These are phyloP conservation scores for Magnusiomyces suaveolens DNA, from an alignment of 1,139 yeast genomes.

Conservation along the genomic window DNA sequence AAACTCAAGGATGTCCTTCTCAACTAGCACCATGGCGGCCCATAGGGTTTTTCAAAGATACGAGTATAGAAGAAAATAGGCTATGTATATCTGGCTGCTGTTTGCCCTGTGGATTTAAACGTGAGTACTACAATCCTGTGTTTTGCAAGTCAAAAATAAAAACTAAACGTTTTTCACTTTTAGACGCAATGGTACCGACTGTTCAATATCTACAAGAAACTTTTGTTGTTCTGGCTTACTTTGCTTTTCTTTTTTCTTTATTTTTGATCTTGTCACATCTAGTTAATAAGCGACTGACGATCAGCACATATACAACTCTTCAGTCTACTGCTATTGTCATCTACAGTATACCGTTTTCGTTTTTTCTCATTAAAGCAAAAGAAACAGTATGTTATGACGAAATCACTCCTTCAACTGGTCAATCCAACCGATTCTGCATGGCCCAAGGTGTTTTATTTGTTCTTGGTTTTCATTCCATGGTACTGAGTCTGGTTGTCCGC, in stretches of 20 bases:
- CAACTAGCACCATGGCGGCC: neutral
- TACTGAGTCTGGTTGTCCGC: slow-evolving; percentile 15
- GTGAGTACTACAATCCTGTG: slow-evolving; percentile 4
- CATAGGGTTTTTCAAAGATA: neutral
- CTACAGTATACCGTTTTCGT: slow-evolving; percentile 13
- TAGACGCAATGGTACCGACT: slow-evolving; percentile 8
- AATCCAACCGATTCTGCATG: slow-evolving; percentile 13
- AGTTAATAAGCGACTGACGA: slow-evolving; percentile 16
- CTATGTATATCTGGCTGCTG: slow-evolving; percentile 14
- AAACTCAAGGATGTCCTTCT: neutral
- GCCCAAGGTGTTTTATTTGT: slow-evolving; percentile 17
- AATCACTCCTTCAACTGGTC: slow-evolving; percentile 11
- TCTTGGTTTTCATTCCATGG: slow-evolving; percentile 15
- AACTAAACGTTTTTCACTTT: neutral
- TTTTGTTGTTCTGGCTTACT: slow-evolving; percentile 9
- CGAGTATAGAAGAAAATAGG: neutral
- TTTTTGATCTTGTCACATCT: slow-evolving; percentile 15
- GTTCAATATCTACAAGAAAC: slow-evolving; percentile 11
- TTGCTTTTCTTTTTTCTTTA: slow-evolving; percentile 15
- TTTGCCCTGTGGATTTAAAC: slow-evolving; percentile 11
- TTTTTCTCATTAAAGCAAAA: slow-evolving; percentile 10
- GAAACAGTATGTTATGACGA: slow-evolving; percentile 12
- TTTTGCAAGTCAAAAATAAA: neutral
- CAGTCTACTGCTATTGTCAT: slow-evolving; percentile 17
- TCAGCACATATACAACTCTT: slow-evolving; percentile 18